phyloP scores from a whole-genome alignment of 108 stramenopile genomes.

The Skeletonema grethae region DNA sequence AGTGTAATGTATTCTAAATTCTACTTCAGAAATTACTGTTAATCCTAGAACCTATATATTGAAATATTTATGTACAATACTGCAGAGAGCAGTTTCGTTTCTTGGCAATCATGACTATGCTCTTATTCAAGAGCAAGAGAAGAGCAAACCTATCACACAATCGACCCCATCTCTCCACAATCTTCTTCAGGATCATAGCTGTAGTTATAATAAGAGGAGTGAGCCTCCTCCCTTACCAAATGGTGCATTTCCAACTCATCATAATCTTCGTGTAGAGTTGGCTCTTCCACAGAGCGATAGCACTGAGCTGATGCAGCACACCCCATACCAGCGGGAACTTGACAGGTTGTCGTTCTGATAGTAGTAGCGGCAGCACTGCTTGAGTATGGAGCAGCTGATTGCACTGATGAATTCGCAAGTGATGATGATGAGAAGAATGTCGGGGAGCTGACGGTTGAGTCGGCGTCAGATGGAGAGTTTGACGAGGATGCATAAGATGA shows the following conservation, averaged over 20 bases:
- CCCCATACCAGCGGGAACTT: background rate
- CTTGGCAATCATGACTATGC: background rate
- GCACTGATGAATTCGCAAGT: slow-evolving; percentile 1
- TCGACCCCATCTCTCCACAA: background rate
- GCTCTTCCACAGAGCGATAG: background rate
- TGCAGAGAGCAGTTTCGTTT: too few species aligned
- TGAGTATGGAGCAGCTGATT: background rate
- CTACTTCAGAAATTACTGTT: too few species aligned
- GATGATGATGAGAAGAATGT: background rate
- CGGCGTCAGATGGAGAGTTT: background rate
- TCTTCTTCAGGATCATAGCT: background rate
- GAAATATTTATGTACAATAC: background rate
- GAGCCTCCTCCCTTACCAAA: background rate
- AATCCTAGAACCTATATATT: too few species aligned
- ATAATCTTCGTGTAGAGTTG: background rate
- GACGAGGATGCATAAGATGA: background rate
- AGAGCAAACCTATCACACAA: background rate
- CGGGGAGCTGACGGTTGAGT: background rate
- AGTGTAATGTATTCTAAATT: too few species aligned
- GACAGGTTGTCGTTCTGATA: background rate
- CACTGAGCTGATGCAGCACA: background rate
- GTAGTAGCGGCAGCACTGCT: background rate
- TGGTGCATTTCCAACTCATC: slow-evolving; percentile 1
- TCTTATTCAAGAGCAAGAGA: background rate
- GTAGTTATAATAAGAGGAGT: background rate